A percentile compares a stretch with the other conserved stretches of the same genome.
phyloP scores from a whole-genome alignment of 352 stramenopile species.

The Pythium insidiosum region DNA sequence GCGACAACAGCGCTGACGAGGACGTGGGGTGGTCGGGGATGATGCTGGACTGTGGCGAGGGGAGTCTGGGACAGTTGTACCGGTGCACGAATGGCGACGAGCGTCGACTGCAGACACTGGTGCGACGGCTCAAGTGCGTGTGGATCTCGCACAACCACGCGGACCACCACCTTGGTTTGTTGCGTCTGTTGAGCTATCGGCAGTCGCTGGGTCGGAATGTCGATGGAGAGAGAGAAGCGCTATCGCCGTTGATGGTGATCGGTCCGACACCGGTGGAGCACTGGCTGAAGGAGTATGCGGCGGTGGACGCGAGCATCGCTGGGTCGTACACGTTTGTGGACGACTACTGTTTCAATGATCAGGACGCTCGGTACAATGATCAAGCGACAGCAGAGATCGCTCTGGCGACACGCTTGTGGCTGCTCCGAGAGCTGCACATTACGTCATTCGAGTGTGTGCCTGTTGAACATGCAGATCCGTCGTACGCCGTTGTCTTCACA shows the following conservation, averaged over 20 bases:
- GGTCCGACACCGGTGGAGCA: slow-evolving; percentile 79
- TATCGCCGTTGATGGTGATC: slow-evolving; percentile 89
- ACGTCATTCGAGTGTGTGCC: slow-evolving; percentile 50
- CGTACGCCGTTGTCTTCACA: slow-evolving; percentile 87
- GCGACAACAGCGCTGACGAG: not conserved
- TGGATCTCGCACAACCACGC: slow-evolving; percentile 98
- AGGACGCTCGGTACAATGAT: slow-evolving; percentile 27
- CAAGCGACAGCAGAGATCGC: slow-evolving; percentile 21
- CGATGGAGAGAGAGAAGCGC: too few relatives aligned
- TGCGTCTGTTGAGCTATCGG: slow-evolving; percentile 84
- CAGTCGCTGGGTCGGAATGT: too few relatives aligned
- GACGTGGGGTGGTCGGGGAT: slow-evolving; percentile 57
- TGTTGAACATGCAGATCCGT: slow-evolving; percentile 86
- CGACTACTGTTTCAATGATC: slow-evolving; percentile 79
- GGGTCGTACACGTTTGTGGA: slow-evolving; percentile 87
- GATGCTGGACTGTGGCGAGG: slow-evolving; percentile 96
- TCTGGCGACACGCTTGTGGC: slow-evolving; percentile 27
- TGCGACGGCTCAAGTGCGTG: slow-evolving; percentile 83
- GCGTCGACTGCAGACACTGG: slow-evolving; percentile 31
- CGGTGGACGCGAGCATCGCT: slow-evolving; percentile 63
- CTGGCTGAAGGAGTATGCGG: slow-evolving; percentile 91
- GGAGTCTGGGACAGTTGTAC: slow-evolving; percentile 90
- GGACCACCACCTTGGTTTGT: slow-evolving; percentile 94
- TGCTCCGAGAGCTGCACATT: slow-evolving; percentile 34
- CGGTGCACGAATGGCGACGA: slow-evolving; percentile 40